Evolutionary conservation across 2,329 filamentous ascomycete genomes (phyloP), one percentile per base, ranked within the genome.

Genomic region (Arthroderma sp.): DNA sequence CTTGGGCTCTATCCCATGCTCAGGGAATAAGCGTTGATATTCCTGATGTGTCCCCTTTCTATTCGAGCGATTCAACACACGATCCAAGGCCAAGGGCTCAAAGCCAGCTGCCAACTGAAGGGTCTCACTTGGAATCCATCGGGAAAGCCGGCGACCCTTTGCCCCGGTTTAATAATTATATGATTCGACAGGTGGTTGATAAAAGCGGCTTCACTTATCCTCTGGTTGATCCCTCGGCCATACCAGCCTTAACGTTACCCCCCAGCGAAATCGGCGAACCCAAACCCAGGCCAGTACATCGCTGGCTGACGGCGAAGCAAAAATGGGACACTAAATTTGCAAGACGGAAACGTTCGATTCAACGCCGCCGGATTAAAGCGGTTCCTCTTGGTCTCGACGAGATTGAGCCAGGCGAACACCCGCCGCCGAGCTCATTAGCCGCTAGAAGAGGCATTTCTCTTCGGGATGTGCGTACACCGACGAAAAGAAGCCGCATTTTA

Each of bases 131-230:
- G 9, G 50, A 58, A 41, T 63, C 72, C n/a, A 74, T 95, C 5
- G 88, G 89, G n/a, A 86, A 77, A 58, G 87, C 88, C 2, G 88
- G 88, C 1, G 87, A 94, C 55, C 76, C 85, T 3, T 66, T 95
- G 1, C 89, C 87, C 0, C 66, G 73, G 0, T 96, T 95, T 62
- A 73, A 77, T 43, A 72, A 82, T 48, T 81, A 93, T 60, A 95
- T 96, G 88, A 88, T 98, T 49, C 82, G 91, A 6, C 87, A 98
- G 60, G 73, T 83, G 29, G 80, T 96, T 15, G 83, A 85, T 49
- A 73, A 83, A 1, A 78, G 89, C 57, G 91, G 91, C 4, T 71
- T 74, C 8, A 80, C 88, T 22, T 78, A 80, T 47, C 73, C 78
- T 0, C 70, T 98, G 4, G 72, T 77, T 0, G 71, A 78, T 0